phyloP scores from a whole-genome alignment of 306 rosid species.

The Abrus precatorius region DNA sequence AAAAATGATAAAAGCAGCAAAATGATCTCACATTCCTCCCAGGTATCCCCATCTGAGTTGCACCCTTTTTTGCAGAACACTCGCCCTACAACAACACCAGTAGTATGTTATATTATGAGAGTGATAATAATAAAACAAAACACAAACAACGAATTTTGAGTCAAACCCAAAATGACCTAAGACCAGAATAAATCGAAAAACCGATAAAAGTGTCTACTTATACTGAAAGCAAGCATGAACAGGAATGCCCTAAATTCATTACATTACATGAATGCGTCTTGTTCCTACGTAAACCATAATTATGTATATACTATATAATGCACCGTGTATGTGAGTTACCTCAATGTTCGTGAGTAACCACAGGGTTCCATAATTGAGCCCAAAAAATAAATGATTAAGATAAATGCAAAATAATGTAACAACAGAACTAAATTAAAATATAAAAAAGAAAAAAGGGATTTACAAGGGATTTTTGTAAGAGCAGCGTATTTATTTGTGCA shows the following conservation, averaged over 20 bases:
- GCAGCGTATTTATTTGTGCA: slow-evolving; percentile 85
- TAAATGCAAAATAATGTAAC: neutral
- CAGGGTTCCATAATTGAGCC: neutral
- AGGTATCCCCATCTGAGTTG: slow-evolving; percentile 71
- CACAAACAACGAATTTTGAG: slow-evolving; percentile 6
- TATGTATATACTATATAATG: neutral
- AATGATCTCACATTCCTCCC: slow-evolving; percentile 81
- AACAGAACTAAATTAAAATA: neutral
- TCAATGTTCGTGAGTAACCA: neutral
- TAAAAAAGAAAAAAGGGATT: neutral
- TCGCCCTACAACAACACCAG: slow-evolving; percentile 70
- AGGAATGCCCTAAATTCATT: neutral
- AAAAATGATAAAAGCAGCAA: neutral
- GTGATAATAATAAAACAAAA: neutral
- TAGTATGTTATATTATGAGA: neutral
- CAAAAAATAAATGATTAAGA: neutral
- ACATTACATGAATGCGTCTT: slow-evolving; percentile 21
- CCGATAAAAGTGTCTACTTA: too few species aligned
- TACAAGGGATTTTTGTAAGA: slow-evolving; percentile 84
- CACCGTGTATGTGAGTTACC: neutral
- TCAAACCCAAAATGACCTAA: neutral
- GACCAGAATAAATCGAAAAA: too few species aligned
- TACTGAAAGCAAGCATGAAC: too few species aligned
- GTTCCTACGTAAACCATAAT: neutral
- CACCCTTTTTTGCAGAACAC: slow-evolving; percentile 98